Evolutionary conservation across 805 yeast genomes (phyloP).

Genomic region (Ogataea zsoltii): DNA sequence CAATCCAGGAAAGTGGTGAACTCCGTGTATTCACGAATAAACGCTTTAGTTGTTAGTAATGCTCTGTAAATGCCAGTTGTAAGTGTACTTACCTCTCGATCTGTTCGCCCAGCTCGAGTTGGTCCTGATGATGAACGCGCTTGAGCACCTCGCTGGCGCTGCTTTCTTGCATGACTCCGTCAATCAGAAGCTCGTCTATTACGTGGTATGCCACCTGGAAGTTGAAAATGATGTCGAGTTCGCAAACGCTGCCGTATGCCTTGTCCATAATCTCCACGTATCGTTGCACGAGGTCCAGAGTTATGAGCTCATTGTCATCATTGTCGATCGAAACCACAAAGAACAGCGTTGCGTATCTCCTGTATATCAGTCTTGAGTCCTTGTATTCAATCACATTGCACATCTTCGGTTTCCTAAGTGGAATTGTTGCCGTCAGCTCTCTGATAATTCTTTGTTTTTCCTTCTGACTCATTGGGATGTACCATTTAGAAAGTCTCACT

Average conservation of each 20-base stretch:
- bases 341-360: conserved; percentile 90
- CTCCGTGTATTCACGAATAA: conserved; percentile 1
- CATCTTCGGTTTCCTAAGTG: conserved; percentile 89
- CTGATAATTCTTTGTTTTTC: conserved; percentile 82
- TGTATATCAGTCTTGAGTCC: conserved; percentile 81
- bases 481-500: conserved; percentile 93
- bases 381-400: conserved; percentile 89
- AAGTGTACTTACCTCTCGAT: conserved; percentile 23
- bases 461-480: conserved; percentile 75
- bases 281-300: conserved; percentile 85
- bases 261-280: conserved; percentile 97
- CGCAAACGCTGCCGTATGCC: conserved; percentile 94
- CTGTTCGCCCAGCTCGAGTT: conserved; percentile 52
- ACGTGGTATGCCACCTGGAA: conserved; percentile 92
- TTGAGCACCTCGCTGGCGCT: conserved; percentile 77
- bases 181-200: conserved; percentile 84
- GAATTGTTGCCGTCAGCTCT: conserved; percentile 82
- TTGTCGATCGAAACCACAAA: conserved; percentile 84
- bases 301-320: conserved; percentile 82
- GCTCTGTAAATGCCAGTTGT: too few relatives aligned
- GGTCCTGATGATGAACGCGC: conserved; percentile 81
- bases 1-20: too few relatives aligned
- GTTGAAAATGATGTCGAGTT: conserved; percentile 93
- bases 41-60: too few relatives aligned
- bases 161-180: conserved; percentile 84